A percentile compares a stretch with the other conserved stretches of the same genome.
phyloP scores from a whole-genome alignment of 1,284 basidiomycete genomes.

The Cystobasidium sp. region DNA sequence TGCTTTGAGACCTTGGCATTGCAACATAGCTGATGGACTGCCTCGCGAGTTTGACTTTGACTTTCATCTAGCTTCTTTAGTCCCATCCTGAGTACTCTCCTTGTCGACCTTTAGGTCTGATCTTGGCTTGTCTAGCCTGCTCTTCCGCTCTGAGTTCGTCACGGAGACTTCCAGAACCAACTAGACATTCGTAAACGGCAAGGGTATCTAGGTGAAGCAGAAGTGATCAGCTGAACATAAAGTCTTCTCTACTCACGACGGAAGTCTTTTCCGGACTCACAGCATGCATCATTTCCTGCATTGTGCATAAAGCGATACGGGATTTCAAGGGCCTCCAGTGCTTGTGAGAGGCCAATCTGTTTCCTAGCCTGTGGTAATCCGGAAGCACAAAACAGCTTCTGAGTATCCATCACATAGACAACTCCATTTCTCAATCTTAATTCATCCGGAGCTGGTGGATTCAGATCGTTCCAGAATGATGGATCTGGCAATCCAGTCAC shows the following conservation, averaged over 20 bases:
- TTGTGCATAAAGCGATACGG: conserved; percentile 35
- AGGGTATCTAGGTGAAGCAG: conserved; percentile 23
- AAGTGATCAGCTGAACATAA: too few relatives aligned
- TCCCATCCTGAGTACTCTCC: conserved; percentile 3
- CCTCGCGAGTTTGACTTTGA: not conserved
- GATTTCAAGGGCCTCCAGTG: conserved; percentile 18
- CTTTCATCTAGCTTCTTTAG: not conserved
- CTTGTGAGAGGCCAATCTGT: conserved; percentile 29
- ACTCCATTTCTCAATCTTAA: conserved; percentile 7
- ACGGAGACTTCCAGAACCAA: conserved; percentile 9
- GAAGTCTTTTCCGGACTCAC: conserved; percentile 2
- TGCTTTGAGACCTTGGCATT: not conserved
- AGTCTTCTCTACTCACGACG: too few relatives aligned
- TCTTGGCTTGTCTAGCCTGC: not conserved
- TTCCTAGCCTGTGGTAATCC: conserved; percentile 14
- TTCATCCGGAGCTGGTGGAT: not conserved
- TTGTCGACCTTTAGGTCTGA: conserved; percentile 5
- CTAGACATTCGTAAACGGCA: conserved; percentile 32
- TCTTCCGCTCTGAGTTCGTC: conserved; percentile 25
- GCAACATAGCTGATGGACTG: not conserved
- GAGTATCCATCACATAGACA: conserved; percentile 37
- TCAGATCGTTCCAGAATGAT: conserved; percentile 8
- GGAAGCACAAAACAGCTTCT: conserved; percentile 26
- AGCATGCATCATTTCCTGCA: conserved; percentile 42
- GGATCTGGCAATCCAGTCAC: conserved; percentile 25